Percentiles rank a stretch among this genome's conserved stretches.
phyloP scores from a whole-genome alignment of 148 eudicot genomes.

The Bassia scoparia region DNA sequence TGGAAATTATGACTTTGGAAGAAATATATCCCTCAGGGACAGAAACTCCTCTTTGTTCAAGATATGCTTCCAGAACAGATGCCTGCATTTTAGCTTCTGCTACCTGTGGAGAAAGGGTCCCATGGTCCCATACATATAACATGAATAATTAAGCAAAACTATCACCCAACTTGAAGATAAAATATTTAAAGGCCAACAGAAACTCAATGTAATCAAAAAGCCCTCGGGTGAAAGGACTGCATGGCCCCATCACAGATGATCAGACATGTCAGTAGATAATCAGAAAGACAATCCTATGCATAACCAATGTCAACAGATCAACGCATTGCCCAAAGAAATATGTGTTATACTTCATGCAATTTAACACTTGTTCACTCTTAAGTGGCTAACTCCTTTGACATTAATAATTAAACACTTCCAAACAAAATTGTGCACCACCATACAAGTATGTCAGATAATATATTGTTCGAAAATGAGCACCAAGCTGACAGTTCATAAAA shows the following conservation, averaged over 20 bases:
- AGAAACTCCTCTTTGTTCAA: slow-evolving; percentile 83
- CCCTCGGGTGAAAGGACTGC: background rate
- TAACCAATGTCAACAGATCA: background rate
- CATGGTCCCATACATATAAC: background rate
- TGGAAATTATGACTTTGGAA: slow-evolving; percentile 65
- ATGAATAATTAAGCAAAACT: background rate
- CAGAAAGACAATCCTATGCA: background rate
- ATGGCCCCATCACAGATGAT: background rate
- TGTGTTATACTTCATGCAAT: background rate
- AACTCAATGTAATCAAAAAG: background rate
- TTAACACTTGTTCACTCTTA: background rate
- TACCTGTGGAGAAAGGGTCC: slow-evolving; percentile 30
- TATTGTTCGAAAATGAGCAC: background rate
- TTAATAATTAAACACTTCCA: background rate
- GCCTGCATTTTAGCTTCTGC: slow-evolving; percentile 59
- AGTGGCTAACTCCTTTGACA: background rate
- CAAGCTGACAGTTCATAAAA: background rate
- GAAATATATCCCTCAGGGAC: slow-evolving; percentile 81
- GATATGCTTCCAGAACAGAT: slow-evolving; percentile 64
- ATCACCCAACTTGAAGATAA: background rate
- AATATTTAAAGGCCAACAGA: background rate
- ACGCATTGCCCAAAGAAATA: background rate
- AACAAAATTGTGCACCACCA: background rate
- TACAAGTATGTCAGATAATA: background rate
- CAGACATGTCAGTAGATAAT: background rate